Conservation (phyloP, 116 monocot genomes). For the Phalaenopsis hybrid region DNA sequence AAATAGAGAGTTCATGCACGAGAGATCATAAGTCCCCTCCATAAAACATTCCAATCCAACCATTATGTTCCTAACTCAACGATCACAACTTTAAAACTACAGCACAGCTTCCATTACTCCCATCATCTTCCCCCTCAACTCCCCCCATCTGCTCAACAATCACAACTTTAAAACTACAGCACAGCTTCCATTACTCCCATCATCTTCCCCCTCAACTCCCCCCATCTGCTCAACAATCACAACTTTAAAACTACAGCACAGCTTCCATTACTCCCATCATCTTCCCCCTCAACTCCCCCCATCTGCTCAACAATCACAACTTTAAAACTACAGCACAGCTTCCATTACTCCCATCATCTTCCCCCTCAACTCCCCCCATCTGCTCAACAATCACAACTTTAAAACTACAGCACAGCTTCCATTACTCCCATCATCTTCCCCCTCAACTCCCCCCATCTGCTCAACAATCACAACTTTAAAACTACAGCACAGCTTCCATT, state of each 20-base stretch:
- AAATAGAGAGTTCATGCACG: not conserved
- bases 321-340: not conserved
- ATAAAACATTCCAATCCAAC: slow-evolving; percentile 2
- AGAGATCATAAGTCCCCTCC: not conserved
- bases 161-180: not conserved
- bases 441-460: too few species aligned
- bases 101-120: not conserved
- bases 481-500: not conserved
- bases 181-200: not conserved
- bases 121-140: too few species aligned
- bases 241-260: not conserved
- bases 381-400: not conserved
- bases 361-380: too few species aligned
- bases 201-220: too few species aligned
- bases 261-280: too few species aligned
- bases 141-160: not conserved
- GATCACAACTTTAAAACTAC: not conserved
- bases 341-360: too few species aligned
- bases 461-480: not conserved
- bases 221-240: not conserved
- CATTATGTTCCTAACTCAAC: not conserved
- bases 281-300: too few species aligned
- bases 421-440: too few species aligned
- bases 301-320: not conserved
- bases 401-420: not conserved